Evolutionary conservation across 2,329 filamentous ascomycete species (phyloP), one percentile per base, ranked within the genome.

Genomic region (Fusarium paranaense): DNA sequence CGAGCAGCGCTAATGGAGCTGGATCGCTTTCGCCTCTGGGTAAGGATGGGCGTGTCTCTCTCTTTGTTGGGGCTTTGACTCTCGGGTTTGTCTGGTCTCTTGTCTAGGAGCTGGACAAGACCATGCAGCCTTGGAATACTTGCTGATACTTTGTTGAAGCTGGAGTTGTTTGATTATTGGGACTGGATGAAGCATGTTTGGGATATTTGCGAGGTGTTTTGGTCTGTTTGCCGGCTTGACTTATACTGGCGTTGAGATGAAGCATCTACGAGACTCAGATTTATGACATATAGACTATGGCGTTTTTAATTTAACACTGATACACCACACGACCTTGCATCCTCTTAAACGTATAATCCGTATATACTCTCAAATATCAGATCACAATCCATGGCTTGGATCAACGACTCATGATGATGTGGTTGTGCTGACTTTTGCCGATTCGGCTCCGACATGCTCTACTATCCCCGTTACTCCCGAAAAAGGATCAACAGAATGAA

Each of bases 381-480:
- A n/a, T 30, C 18, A 52, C 25, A 42, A 30, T 58, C 8, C 18
- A 20, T 35, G 40, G 30, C 59, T 37, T 50, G 20, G 33, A 25
- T 25, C 14, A 6, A 22, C 20, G 16, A 32, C 40, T 67, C n/a
- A 47, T 63, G 37, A 22, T 37, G 37, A 62, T 18, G 30, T 54
- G 25, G 60, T 62, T 37, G 30, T 52, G 60, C 32, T 62, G 27
- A 52, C 27, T 10, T 57, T 54, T 58, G 75, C 76, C 76, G 76
- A 75, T 60, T 75, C 76, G 76, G 75, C 64, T 52, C 76, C 76
- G 76, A 67, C 16, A 10, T 18, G 4, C 1, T 62, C 14, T 57
- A 54, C 66, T 69, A 76, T 76, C 65, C 40, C 74, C 73, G 74
- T 61, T 76, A 74, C 35, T 35, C 14, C 74, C 73, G 71, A 63